Evolutionary conservation across 2,329 filamentous ascomycete genomes (phyloP).

Genomic region (Aspergillus phoenicis): DNA sequence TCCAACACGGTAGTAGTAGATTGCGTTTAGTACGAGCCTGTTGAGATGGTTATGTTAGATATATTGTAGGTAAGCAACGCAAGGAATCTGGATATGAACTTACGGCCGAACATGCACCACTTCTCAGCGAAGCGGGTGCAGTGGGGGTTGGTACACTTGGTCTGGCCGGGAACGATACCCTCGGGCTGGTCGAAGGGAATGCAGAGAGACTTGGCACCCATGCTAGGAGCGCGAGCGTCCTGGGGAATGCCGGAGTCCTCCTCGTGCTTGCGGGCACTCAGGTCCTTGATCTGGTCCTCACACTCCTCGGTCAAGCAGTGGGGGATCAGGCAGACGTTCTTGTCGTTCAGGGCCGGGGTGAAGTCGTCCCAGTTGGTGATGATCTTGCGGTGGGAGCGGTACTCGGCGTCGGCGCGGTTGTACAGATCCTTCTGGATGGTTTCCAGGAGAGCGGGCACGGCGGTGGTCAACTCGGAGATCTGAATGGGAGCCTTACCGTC

Average conservation of each 20-base stretch:
- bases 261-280: slow-evolving; percentile 73
- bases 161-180: slow-evolving; percentile 75
- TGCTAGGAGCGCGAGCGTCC: slow-evolving; percentile 72
- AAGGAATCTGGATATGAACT: slow-evolving; percentile 20
- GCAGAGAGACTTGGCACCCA: slow-evolving; percentile 76
- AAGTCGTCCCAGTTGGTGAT: slow-evolving; percentile 90
- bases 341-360: slow-evolving; percentile 82
- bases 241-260: slow-evolving; percentile 66
- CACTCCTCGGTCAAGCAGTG: slow-evolving; percentile 83
- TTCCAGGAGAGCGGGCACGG: slow-evolving; percentile 80
- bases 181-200: slow-evolving; percentile 86
- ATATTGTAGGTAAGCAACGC: neutral
- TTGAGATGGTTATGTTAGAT: slow-evolving; percentile 7
- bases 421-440: slow-evolving; percentile 85
- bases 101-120: slow-evolving; percentile 91
- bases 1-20: neutral
- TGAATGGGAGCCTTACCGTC: slow-evolving; percentile 77
- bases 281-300: slow-evolving; percentile 92
- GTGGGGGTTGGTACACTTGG: slow-evolving; percentile 89
- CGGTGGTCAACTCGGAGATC: slow-evolving; percentile 70
- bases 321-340: slow-evolving; percentile 91
- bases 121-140: slow-evolving; percentile 75
- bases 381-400: slow-evolving; percentile 76
- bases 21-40: slow-evolving; percentile 34
- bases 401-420: slow-evolving; percentile 73